Percentiles rank a stretch among this genome's conserved stretches.
phyloP scores from a whole-genome alignment of 805 yeast species.

The Maudiozyma turicensis region DNA sequence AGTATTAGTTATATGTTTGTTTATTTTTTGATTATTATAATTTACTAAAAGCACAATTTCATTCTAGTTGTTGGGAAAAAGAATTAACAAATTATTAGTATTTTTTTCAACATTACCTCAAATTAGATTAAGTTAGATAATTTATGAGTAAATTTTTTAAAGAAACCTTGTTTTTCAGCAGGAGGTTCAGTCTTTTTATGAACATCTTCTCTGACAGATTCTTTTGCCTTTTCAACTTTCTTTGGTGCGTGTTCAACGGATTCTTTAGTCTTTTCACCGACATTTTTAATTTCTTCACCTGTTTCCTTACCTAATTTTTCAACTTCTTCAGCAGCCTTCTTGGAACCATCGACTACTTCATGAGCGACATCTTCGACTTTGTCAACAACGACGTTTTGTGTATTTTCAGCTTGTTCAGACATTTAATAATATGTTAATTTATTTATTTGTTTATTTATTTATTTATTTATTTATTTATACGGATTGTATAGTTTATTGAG shows the following conservation, averaged over 20 bases:
- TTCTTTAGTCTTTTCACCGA: background rate
- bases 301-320: background rate
- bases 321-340: background rate
- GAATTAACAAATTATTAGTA: too few relatives aligned
- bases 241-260: background rate
- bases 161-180: slow-evolving; percentile 3
- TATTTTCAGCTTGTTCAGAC: background rate
- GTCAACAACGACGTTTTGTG: background rate
- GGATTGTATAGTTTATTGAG: too few relatives aligned
- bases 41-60: too few relatives aligned
- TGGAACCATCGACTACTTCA: background rate
- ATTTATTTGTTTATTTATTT: background rate
- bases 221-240: background rate
- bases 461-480: background rate
- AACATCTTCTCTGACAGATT: background rate
- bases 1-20: too few relatives aligned
- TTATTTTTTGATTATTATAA: too few relatives aligned
- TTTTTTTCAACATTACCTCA: too few relatives aligned
- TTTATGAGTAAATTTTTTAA: slow-evolving; percentile 1
- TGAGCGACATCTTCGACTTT: background rate
- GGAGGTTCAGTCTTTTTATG: background rate
- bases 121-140: background rate
- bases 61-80: too few relatives aligned
- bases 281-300: background rate
- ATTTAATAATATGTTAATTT: background rate